Base-by-base conservation (phyloP, 2,329 filamentous ascomycete genomes). In the Ceratocystis alfenasii region DNA sequence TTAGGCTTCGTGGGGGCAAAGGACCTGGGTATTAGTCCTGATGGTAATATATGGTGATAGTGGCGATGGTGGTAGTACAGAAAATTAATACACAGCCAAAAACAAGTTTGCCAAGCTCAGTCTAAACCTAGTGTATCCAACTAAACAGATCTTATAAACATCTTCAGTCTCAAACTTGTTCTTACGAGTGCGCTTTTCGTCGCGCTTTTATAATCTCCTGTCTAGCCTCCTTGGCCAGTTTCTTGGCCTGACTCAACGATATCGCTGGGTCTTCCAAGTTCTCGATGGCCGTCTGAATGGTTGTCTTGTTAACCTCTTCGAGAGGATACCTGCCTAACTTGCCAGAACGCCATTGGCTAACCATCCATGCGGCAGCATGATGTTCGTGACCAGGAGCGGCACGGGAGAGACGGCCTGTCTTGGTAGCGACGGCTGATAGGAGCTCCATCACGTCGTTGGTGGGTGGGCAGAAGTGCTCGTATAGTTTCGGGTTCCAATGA, bases 361-460 rank as follows among this genome's bases (percentile, higher is more conserved):
- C 81, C 67, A 95, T 79, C 81, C 89, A 90, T 45, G 90, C 76
- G 1, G 92, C 92, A 1, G 90, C 86, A 6, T 84, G 84, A 64
- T 91, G 87, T 30, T 83, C 76, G 72, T 89, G 86, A 0, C 87
- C 85, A 8, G 81, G 74, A 0, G 90, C 91, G 1, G 90, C 89
- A 69, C 87, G 87, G 60, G 81, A 80, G 63, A 97, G 75, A 69
- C 90, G 84, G 6, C 94, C 94, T 7, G 88, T 90, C 70, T 86
- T 87, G 64, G 72, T 78, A 20, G 90, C 91, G 22, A 95, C 84
- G 1, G 78, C 82, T 15, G 83, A 80, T 12, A 99, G 80, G 30
- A 96, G 82, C 50, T 83, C 80, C 61, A 81, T 76, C n/a, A 95
- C 79, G 70, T 96, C 89, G 74, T 97, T 96, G 1, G 94, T 97